These are phyloP conservation scores for Cupressus sempervirens DNA, from an alignment of 75 land plant genomes.

Conservation along the genomic window DNA sequence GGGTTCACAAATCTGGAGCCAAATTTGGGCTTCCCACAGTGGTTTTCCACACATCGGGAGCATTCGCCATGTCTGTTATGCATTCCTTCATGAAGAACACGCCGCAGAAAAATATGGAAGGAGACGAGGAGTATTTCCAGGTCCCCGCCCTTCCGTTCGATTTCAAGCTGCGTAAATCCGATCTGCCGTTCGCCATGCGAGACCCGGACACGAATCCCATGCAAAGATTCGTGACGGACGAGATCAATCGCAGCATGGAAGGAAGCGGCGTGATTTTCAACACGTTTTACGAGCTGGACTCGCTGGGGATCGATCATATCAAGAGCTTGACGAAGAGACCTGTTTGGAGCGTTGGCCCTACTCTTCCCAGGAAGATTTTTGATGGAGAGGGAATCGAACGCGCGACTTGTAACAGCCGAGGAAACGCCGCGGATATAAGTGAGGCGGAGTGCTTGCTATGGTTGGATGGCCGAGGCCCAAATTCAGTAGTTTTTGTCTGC, in stretches of 20 bases:
- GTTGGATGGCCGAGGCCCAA: conserved; percentile 13
- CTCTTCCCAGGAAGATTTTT: not conserved
- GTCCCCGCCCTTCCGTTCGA: not conserved
- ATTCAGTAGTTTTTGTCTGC: conserved; percentile 18
- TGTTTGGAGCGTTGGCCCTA: not conserved
- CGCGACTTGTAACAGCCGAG: not conserved
- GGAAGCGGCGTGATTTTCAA: not conserved
- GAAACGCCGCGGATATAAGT: not conserved
- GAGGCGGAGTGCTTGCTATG: conserved; percentile 12
- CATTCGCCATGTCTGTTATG: not conserved
- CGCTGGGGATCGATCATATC: not conserved
- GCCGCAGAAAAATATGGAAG: not conserved
- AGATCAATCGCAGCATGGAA: not conserved
- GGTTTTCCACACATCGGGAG: not conserved
- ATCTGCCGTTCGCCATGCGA: not conserved
- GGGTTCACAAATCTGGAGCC: not conserved
- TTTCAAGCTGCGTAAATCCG: not conserved
- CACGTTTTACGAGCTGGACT: not conserved
- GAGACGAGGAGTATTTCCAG: not conserved
- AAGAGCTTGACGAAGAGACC: not conserved
- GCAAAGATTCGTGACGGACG: not conserved
- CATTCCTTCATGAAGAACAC: not conserved
- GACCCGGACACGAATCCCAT: not conserved
- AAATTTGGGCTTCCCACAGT: not conserved
- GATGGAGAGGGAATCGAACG: not conserved